Conservation (phyloP, 2,329 filamentous ascomycete genomes). For the Monosporascus sp. region DNA sequence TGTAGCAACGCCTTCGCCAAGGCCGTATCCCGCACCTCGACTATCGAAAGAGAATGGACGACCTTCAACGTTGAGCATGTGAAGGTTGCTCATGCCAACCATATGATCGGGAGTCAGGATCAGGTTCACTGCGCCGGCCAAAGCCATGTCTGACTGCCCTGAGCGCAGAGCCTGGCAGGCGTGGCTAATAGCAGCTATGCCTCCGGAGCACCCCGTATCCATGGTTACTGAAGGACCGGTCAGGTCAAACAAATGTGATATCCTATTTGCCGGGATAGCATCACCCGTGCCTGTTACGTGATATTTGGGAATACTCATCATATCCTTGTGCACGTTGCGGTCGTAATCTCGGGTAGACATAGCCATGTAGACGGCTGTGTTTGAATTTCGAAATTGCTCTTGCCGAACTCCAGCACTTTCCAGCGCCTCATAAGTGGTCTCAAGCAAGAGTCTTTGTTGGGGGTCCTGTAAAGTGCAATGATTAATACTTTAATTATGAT, state of each 20-base stretch:
- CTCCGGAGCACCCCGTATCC: conserved; percentile 6
- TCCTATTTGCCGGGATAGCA: conserved; percentile 23
- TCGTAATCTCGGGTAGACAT: conserved; percentile 19
- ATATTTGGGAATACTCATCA: conserved; percentile 16
- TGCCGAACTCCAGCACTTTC: conserved; percentile 18
- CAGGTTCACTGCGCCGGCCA: conserved; percentile 8
- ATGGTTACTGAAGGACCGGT: conserved; percentile 8
- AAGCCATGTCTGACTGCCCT: conserved; percentile 6
- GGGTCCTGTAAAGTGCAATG: conserved; percentile 23
- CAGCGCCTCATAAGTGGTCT: conserved; percentile 37
- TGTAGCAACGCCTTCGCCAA: conserved; percentile 40
- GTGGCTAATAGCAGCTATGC: conserved; percentile 6
- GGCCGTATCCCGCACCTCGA: conserved; percentile 40
- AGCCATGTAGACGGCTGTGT: conserved; percentile 20
- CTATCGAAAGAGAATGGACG: conserved; percentile 30
- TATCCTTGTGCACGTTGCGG: conserved; percentile 11
- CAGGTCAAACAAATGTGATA: conserved; percentile 11
- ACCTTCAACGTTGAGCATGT: neutral
- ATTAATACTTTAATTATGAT: too few relatives aligned
- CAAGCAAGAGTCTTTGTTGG: conserved; percentile 32
- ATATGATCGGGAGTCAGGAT: conserved; percentile 10
- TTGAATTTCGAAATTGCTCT: conserved; percentile 6
- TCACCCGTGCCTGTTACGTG: conserved; percentile 17
- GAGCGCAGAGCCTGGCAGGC: conserved; percentile 3
- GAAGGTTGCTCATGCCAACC: conserved; percentile 7